These are phyloP conservation scores for Cladosporium halotolerans DNA, from an alignment of 2,329 filamentous ascomycete species.

Conservation along the genomic window DNA sequence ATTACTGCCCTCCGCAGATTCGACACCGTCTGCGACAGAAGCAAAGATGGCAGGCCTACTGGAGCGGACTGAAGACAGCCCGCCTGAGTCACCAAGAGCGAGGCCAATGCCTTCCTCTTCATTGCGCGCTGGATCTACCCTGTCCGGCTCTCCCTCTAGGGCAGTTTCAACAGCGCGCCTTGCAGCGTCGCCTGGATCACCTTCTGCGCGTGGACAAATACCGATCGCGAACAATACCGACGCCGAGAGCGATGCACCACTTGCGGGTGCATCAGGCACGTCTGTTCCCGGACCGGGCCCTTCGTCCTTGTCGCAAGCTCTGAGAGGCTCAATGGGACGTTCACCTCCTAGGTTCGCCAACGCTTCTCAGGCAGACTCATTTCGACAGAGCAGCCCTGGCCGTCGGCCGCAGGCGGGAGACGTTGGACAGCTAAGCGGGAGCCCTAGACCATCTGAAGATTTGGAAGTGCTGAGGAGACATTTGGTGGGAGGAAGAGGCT, in stretches of 20 bases:
- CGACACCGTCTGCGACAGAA: neutral
- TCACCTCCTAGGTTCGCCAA: slow-evolving; percentile 57
- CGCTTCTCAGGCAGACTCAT: slow-evolving; percentile 7
- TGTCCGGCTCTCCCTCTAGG: slow-evolving; percentile 36
- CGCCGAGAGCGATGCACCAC: slow-evolving; percentile 48
- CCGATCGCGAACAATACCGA: slow-evolving; percentile 1
- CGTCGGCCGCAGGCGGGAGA: slow-evolving; percentile 55
- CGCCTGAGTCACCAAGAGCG: neutral
- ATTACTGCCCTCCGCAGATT: neutral
- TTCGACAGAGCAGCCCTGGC: slow-evolving; percentile 33
- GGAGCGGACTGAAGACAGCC: neutral
- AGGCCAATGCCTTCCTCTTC: slow-evolving; percentile 6
- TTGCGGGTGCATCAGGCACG: slow-evolving; percentile 51
- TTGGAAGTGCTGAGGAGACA: slow-evolving; percentile 88
- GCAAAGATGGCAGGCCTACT: slow-evolving; percentile 5
- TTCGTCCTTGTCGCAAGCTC: slow-evolving; percentile 81
- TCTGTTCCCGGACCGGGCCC: slow-evolving; percentile 70
- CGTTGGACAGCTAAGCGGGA: slow-evolving; percentile 36
- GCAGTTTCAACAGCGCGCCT: slow-evolving; percentile 36
- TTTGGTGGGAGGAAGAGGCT: slow-evolving; percentile 56
- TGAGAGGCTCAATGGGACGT: slow-evolving; percentile 66
- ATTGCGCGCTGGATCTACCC: slow-evolving; percentile 8
- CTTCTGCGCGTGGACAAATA: slow-evolving; percentile 17
- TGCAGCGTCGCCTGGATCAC: slow-evolving; percentile 23
- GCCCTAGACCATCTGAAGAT: slow-evolving; percentile 67